Evolutionary conservation across 116 monocot genomes (phyloP).

Genomic region (Dioscorea cayenensis): DNA sequence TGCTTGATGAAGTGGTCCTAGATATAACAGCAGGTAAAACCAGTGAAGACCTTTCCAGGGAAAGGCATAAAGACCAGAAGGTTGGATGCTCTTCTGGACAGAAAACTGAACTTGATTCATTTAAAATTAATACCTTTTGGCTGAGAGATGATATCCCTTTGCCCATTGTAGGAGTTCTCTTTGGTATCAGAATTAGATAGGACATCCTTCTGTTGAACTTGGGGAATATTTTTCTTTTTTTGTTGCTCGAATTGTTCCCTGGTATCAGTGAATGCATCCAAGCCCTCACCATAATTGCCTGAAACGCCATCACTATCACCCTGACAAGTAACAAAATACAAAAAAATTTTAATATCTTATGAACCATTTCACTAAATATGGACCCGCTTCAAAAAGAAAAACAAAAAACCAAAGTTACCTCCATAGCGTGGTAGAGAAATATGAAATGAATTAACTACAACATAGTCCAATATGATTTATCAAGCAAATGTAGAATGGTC

Average conservation of each 20-base stretch:
- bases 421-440: background rate
- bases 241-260: too few relatives aligned
- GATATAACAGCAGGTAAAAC: background rate
- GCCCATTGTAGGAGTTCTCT: background rate
- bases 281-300: background rate
- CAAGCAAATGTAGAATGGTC: background rate
- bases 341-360: background rate
- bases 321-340: background rate
- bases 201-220: background rate
- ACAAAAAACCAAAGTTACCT: background rate
- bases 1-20: conserved; percentile 7
- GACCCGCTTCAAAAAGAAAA: background rate
- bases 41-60: background rate
- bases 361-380: background rate
- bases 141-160: conserved; percentile 4
- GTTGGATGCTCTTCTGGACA: too few relatives aligned
- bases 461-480: background rate
- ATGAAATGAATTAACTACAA: background rate
- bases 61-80: background rate
- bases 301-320: background rate
- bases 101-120: background rate
- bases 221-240: background rate
- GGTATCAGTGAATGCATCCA: background rate
- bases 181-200: background rate
- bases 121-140: background rate